A percentile compares a stretch with the other conserved stretches of the same genome.
These are phyloP conservation scores for Coelastrella sp. DNA, from an alignment of 139 green algal genomes.

Conservation along the genomic window DNA sequence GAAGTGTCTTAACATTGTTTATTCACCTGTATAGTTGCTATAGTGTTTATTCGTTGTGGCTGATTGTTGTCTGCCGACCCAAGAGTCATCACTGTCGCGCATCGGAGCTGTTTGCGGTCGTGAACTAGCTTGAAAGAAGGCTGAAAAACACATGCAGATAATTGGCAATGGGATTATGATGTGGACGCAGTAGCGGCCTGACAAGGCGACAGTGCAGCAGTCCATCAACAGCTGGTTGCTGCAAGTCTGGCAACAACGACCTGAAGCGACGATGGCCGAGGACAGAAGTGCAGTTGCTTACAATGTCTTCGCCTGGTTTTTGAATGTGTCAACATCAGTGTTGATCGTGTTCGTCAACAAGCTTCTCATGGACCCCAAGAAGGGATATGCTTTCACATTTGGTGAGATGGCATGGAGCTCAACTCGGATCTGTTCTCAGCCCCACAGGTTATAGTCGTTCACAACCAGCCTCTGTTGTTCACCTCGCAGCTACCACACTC, in stretches of 20 bases:
- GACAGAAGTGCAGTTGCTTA: constrained; percentile 9
- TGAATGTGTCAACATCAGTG: constrained; percentile 61
- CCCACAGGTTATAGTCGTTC: neutral
- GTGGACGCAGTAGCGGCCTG: too few species aligned
- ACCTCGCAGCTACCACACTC: constrained; percentile 66
- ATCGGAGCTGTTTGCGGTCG: too few species aligned
- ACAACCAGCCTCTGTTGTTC: neutral
- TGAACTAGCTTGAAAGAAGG: too few species aligned
- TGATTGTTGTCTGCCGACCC: too few species aligned
- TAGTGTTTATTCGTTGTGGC: too few species aligned
- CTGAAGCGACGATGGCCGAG: neutral
- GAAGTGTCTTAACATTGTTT: too few species aligned
- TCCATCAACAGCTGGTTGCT: neutral
- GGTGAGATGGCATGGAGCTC: constrained; percentile 45
- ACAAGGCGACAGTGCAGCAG: neutral
- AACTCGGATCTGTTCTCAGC: neutral
- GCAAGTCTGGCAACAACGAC: neutral
- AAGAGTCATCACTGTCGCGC: too few species aligned
- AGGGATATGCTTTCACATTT: constrained; percentile 74
- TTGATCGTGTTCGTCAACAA: constrained; percentile 82
- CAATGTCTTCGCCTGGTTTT: constrained; percentile 52
- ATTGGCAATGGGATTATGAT: too few species aligned
- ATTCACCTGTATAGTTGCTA: too few species aligned
- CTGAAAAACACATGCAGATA: too few species aligned
- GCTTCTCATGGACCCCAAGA: constrained; percentile 68